Evolutionary conservation across 768 basidiomycete species (phyloP).

Genomic region (Myochromella boudieri): DNA sequence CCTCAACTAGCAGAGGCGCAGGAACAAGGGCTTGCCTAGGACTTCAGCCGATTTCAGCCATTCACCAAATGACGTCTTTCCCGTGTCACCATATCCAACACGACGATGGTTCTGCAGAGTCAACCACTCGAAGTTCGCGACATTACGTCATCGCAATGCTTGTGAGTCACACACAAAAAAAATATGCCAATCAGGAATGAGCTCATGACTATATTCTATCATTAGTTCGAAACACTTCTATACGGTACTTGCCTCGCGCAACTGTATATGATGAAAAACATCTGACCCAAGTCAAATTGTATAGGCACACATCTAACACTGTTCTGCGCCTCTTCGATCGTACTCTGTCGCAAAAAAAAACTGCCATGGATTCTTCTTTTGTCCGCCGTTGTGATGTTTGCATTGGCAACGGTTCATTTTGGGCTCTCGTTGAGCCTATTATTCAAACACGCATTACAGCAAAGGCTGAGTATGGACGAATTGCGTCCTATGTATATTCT

Average conservation of each 20-base stretch:
- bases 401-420: neutral
- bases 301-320: neutral
- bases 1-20: too few species aligned
- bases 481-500: neutral
- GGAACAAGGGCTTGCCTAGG: too few species aligned
- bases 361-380: neutral
- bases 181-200: too few species aligned
- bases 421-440: neutral
- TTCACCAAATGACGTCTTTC: too few species aligned
- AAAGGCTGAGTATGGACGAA: neutral
- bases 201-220: neutral
- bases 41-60: too few species aligned
- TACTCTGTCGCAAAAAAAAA: neutral
- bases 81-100: constrained; percentile 6
- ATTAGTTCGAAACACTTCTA: neutral
- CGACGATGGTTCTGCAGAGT: neutral
- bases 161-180: neutral
- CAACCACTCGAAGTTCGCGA: neutral
- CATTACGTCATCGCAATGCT: neutral
- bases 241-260: neutral
- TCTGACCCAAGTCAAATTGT: neutral
- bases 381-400: neutral
- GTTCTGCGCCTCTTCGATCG: neutral
- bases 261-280: too few species aligned
- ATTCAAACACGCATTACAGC: neutral